Base-by-base conservation (phyloP, 176 grass and related monocot genomes). In the Alopecurus myosuroides region DNA sequence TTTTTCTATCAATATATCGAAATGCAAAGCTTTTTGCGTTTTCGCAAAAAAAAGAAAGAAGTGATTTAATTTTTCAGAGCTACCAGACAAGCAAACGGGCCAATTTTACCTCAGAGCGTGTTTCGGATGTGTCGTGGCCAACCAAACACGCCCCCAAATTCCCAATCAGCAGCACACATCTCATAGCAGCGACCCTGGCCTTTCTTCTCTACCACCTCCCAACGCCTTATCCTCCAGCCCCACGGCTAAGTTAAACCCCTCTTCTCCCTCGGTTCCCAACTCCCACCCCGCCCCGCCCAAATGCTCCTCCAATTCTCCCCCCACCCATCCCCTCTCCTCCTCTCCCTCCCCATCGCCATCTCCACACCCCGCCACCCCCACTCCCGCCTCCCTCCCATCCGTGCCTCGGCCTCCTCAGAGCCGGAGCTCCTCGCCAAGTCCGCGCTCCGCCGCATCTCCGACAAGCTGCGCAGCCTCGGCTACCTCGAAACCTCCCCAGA, bases 401-500 rank as follows among this genome's bases (percentile, higher is more conserved):
- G 46, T 55, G 71, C 90, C 40, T 78, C 85, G 35, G 17, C 81
- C 20, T 26, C 85, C 79, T 18, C 76, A 10, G 64, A 84, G 64
- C 67, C 61, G 65, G 76, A 93, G 76, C 86, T 87, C 51, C 82
- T 91, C 33, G 91, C 82, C 82, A 86, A 93, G 70, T 95, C 90
- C 49, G 85, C 91, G 49, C 90, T 98, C 82, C 80, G 88, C 58
- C 81, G 95, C 39, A 98, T 98, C 86, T 95, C 95, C 49, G 89
- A 95, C 20, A 98, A 98, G 87, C 95, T 98, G 45, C 92, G 93
- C 30, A 92, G 86, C 76, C 95, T 95, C 41, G 91, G 95, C 17
- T 90, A 90, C 72, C 66, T 97, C 41, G 91, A 88, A 11, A 22
- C 90, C 14, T 36, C 26, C 46, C 18, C 79, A 7, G 30, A 81